Percentiles rank a stretch among this genome's conserved stretches.
Evolutionary conservation across 495 filamentous ascomycete genomes (phyloP).

Genomic region (Penicillium arizonense): DNA sequence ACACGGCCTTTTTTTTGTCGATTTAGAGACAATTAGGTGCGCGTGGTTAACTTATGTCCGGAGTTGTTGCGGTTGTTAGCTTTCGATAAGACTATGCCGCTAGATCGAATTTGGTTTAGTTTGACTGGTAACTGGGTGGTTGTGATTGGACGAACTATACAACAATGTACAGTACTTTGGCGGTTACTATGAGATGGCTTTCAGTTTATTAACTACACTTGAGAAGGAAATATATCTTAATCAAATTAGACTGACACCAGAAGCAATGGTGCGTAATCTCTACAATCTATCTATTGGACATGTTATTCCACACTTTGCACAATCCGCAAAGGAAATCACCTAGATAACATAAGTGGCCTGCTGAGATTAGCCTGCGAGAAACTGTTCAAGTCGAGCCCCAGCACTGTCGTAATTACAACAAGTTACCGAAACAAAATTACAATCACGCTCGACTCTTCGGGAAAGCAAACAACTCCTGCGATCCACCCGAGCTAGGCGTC

Average conservation of each 20-base stretch:
- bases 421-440: constrained; percentile 5
- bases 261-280: constrained; percentile 1
- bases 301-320: constrained; percentile 3
- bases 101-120: not conserved
- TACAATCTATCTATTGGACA: constrained; percentile 8
- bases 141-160: constrained; percentile 7
- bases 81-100: not conserved
- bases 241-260: not conserved
- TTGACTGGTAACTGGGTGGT: not conserved
- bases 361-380: not conserved
- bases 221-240: too few relatives aligned
- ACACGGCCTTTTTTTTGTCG: too few relatives aligned
- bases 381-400: constrained; percentile 4
- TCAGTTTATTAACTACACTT: too few relatives aligned
- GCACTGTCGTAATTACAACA: constrained; percentile 16
- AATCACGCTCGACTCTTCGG: constrained; percentile 3
- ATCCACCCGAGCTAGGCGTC: not conserved
- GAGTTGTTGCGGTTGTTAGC: not conserved
- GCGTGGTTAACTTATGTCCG: not conserved
- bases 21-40: not conserved
- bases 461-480: constrained; percentile 2
- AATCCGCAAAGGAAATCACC: constrained; percentile 1
- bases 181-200: too few relatives aligned
- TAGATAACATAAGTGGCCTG: constrained; percentile 7
- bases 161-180: not conserved